Evolutionary conservation across 352 stramenopile species (phyloP).

Genomic region (Aphanomyces stellatus): DNA sequence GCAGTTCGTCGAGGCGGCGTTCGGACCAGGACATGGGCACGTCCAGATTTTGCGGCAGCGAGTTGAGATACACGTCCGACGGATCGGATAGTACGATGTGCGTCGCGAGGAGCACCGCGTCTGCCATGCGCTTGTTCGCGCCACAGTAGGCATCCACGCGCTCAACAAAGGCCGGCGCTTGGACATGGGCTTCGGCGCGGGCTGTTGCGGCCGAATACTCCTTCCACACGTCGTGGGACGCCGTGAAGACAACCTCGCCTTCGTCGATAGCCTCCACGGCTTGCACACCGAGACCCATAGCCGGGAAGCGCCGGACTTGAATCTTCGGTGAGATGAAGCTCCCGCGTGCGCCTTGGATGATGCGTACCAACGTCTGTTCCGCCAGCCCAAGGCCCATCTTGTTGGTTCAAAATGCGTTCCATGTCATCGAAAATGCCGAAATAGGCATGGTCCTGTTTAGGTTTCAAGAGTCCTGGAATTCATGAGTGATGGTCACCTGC

Average conservation of each 20-base stretch:
- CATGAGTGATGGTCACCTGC: too few species aligned
- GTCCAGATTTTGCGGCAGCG: conserved; percentile 46
- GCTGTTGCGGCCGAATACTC: conserved; percentile 69
- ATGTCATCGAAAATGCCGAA: too few species aligned
- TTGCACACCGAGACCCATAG: conserved; percentile 61
- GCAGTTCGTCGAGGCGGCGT: conserved; percentile 44
- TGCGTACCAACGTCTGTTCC: conserved; percentile 45
- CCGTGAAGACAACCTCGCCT: conserved; percentile 55
- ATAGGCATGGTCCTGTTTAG: too few species aligned
- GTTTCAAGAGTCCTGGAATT: too few species aligned
- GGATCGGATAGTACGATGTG: conserved; percentile 60
- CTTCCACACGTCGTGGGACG: conserved; percentile 45
- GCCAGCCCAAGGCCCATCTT: conserved; percentile 34
- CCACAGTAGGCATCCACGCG: conserved; percentile 31
- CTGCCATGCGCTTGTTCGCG: conserved; percentile 28
- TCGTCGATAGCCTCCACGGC: conserved; percentile 43
- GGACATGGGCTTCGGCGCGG: conserved; percentile 43
- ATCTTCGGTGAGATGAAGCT: conserved; percentile 45
- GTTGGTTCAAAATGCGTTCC: too few species aligned
- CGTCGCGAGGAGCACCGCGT: conserved; percentile 51
- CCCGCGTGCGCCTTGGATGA: conserved; percentile 28
- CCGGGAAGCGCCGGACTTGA: conserved; percentile 34
- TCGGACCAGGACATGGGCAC: conserved; percentile 67
- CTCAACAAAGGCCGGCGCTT: conserved; percentile 52
- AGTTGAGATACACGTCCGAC: conserved; percentile 45